Percentiles rank a stretch among this genome's conserved stretches.
phyloP scores from a whole-genome alignment of 371 early-diverging fungal genomes.

The Capillidium rhysosporum region DNA sequence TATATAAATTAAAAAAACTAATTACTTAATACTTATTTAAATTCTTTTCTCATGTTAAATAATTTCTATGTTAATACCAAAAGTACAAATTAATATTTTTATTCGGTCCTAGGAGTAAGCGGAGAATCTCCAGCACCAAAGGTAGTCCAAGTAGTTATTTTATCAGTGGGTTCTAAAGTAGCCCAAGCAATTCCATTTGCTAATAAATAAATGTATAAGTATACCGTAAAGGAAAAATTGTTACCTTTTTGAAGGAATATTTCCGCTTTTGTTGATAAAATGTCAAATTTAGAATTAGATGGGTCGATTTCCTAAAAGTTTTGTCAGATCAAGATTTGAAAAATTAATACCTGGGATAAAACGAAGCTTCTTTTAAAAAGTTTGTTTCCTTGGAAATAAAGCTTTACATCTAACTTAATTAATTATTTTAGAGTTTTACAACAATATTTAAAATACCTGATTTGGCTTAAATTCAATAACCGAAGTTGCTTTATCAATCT shows the following conservation, averaged over 20 bases:
- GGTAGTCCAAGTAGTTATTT: conserved; percentile 56
- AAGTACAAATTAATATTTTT: too few species aligned
- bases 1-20: too few species aligned
- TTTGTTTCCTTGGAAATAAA: conserved; percentile 35
- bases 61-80: too few species aligned
- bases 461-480: conserved; percentile 32
- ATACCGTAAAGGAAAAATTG: background rate
- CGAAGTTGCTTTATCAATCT: conserved; percentile 44
- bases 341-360: conserved; percentile 3
- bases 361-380: conserved; percentile 24
- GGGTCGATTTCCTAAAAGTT: conserved; percentile 54
- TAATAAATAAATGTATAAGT: conserved; percentile 1
- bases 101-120: conserved; percentile 8
- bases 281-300: conserved; percentile 36
- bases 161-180: conserved; percentile 42
- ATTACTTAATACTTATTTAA: too few species aligned
- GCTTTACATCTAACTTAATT: conserved; percentile 13
- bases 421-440: background rate
- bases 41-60: too few species aligned
- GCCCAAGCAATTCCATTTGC: conserved; percentile 73
- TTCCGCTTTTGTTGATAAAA: conserved; percentile 74
- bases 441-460: conserved; percentile 8
- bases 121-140: conserved; percentile 54
- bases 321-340: conserved; percentile 11
- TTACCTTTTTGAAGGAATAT: conserved; percentile 52